Percentiles rank a stretch among this genome's conserved stretches.
These are phyloP conservation scores for Cylindrotheca closterium DNA, from an alignment of 108 stramenopile genomes.

Conservation along the genomic window DNA sequence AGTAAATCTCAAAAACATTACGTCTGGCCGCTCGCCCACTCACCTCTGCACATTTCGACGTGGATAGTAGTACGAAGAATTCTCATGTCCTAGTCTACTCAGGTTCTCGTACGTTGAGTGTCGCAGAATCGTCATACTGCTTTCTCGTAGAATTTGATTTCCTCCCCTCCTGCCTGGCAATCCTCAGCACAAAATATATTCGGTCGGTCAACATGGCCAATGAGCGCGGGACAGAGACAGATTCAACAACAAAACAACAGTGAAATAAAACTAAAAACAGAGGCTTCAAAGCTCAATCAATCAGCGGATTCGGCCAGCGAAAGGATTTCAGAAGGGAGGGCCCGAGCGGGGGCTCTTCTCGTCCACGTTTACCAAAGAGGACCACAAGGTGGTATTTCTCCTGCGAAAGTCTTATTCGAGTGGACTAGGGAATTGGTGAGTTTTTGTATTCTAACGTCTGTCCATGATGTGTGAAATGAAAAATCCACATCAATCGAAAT, in stretches of 20 bases:
- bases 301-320: conserved; percentile 23
- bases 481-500: no score
- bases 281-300: conserved; percentile 2
- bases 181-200: conserved; percentile 4
- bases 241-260: conserved; percentile 29
- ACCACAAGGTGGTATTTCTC: conserved; percentile 38
- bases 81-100: no score
- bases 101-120: no score
- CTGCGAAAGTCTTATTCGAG: conserved; percentile 34
- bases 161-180: neutral
- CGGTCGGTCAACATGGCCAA: conserved; percentile 66
- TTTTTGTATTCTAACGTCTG: conserved; percentile 26
- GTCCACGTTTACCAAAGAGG: conserved; percentile 43
- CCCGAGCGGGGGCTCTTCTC: conserved; percentile 53
- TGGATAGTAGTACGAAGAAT: no score
- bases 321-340: conserved; percentile 22
- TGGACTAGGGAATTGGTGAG: conserved; percentile 51
- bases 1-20: no score
- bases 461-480: conserved; percentile 8
- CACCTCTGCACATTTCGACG: no score
- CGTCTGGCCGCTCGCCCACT: no score
- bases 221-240: conserved; percentile 52
- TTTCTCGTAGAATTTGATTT: no score
- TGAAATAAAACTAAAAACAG: conserved; percentile 22
- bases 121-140: no score